These are phyloP conservation scores for Protostelium mycophagum DNA, from an alignment of 78 protist genomes.

Conservation along the genomic window DNA sequence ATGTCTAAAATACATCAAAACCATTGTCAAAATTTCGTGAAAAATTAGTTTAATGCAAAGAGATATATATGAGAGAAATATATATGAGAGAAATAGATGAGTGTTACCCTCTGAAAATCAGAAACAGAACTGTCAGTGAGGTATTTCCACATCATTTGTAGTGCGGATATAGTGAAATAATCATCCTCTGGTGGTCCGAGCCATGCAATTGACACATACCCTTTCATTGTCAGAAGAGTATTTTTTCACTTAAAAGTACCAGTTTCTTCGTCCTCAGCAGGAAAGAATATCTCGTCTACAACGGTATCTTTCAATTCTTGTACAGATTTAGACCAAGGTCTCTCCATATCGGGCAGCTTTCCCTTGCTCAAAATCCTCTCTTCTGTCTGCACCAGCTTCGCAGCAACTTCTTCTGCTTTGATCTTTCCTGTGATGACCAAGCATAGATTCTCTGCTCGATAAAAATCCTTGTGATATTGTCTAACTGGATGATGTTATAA, in stretches of 20 bases:
- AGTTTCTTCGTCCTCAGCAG: conserved; percentile 21
- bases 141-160: conserved; percentile 5
- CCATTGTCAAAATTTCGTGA: too few species aligned
- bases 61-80: neutral
- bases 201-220: neutral
- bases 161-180: neutral
- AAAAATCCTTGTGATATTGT: conserved; percentile 29
- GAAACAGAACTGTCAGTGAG: conserved; percentile 11
- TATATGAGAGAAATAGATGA: neutral
- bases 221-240: neutral
- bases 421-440: conserved; percentile 35
- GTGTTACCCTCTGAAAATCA: neutral
- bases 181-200: neutral
- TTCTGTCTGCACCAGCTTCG: conserved; percentile 5
- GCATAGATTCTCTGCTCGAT: conserved; percentile 29
- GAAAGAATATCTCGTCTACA: conserved; percentile 5
- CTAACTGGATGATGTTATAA: conserved; percentile 1
- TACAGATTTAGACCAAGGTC: conserved; percentile 11
- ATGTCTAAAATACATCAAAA: neutral
- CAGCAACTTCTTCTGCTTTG: conserved; percentile 11
- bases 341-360: neutral
- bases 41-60: too few species aligned
- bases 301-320: neutral
- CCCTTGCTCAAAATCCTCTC: conserved; percentile 11
- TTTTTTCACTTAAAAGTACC: conserved; percentile 4